Percentiles rank a stretch among this genome's conserved stretches.
phyloP scores from a whole-genome alignment of 2,329 filamentous ascomycete species.

The Calonectria hongkongensis region DNA sequence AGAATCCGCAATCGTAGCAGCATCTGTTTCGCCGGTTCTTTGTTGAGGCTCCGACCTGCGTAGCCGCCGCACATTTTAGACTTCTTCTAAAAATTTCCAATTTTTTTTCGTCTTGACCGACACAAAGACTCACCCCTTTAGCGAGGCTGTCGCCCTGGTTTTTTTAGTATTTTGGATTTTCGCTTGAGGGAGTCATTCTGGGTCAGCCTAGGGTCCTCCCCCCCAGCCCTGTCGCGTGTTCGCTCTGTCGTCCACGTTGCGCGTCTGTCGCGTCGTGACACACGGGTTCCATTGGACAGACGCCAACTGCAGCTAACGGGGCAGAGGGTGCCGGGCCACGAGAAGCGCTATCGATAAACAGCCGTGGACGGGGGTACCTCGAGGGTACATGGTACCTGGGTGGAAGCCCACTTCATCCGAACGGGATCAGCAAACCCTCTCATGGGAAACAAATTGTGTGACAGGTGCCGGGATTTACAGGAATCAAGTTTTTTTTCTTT shows the following conservation, averaged over 20 bases:
- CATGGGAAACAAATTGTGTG: conserved; percentile 13
- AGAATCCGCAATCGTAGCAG: conserved; percentile 19
- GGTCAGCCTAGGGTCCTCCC: conserved; percentile 14
- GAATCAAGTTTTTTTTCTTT: conserved; percentile 9
- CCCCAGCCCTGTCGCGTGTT: conserved; percentile 31
- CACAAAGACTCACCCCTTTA: conserved; percentile 9
- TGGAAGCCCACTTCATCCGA: conserved; percentile 22
- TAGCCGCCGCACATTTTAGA: conserved; percentile 26
- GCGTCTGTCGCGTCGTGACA: conserved; percentile 52
- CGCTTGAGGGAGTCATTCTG: conserved; percentile 34
- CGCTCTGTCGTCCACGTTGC: conserved; percentile 40
- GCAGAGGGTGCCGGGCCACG: conserved; percentile 39
- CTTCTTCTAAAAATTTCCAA: conserved; percentile 11
- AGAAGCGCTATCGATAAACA: conserved; percentile 57
- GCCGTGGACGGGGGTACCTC: conserved; percentile 42
- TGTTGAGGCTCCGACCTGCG: conserved; percentile 35
- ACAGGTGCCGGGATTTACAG: conserved; percentile 25
- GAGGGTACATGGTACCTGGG: conserved; percentile 32
- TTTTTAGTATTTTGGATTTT: conserved; percentile 25
- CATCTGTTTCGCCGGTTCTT: conserved; percentile 21
- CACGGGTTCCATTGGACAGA: conserved; percentile 49
- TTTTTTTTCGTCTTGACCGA: conserved; percentile 18
- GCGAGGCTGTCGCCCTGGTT: not conserved
- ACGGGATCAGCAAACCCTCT: conserved; percentile 28
- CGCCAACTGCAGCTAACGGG: conserved; percentile 49